Conservation (phyloP, 371 early-diverging fungal genomes). For the Lichtheimia ornata region DNA sequence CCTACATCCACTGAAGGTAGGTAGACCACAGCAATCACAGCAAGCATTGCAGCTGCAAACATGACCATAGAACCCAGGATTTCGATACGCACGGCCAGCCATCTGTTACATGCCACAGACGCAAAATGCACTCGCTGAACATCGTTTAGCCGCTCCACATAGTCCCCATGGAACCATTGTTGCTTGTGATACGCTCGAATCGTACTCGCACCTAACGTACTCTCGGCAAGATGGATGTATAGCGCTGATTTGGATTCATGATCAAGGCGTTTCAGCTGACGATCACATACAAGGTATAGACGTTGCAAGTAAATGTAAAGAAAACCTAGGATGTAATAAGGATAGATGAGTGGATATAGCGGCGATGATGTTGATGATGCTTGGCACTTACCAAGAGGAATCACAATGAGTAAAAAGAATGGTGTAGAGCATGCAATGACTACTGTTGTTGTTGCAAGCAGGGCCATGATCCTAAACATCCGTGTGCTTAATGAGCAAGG, state of each 20-base stretch:
- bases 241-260: constrained; percentile 79
- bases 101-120: constrained; percentile 79
- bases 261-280: constrained; percentile 80
- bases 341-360: neutral
- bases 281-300: constrained; percentile 71
- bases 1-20: constrained; percentile 60
- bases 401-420: constrained; percentile 51
- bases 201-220: constrained; percentile 68
- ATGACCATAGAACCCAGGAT: constrained; percentile 66
- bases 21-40: constrained; percentile 57
- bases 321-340: constrained; percentile 20
- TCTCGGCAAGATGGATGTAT: constrained; percentile 81
- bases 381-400: constrained; percentile 48
- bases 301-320: constrained; percentile 67
- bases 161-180: constrained; percentile 70
- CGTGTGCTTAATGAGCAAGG: constrained; percentile 77
- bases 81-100: constrained; percentile 91
- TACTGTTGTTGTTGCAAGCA: constrained; percentile 55
- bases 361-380: neutral
- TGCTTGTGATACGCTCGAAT: constrained; percentile 81
- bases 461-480: constrained; percentile 45
- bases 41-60: constrained; percentile 63
- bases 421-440: constrained; percentile 69
- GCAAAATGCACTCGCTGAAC: constrained; percentile 83
- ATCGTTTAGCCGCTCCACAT: constrained; percentile 70